Evolutionary conservation across 192 early-diverging fungal genomes (phyloP), one percentile per base, ranked within the genome.

Genomic region (Helicostylum pulchrum): DNA sequence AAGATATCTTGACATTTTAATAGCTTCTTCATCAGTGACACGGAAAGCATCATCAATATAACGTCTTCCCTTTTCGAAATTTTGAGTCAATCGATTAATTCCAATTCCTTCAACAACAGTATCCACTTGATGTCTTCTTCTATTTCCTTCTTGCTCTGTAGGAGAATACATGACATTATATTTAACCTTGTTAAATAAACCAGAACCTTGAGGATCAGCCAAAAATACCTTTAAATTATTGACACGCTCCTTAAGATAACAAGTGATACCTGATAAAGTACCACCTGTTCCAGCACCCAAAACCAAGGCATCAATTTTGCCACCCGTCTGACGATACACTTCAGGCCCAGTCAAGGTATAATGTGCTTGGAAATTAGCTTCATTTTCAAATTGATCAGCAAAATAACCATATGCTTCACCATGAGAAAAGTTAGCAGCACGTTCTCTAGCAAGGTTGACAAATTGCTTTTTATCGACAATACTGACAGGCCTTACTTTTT

Each of bases 21-120:
- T 87, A 0, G 94, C 94, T 53, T 97, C 94, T 42, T 81, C 76
- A 73, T 99, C 97, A 0, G 83, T 85, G 1, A 97, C 97, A 15
- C 85, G 67, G 8, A 90, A 81, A 0, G 95, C 94, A 62, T 92
- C 91, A 46, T 95, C 89, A 31, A 99, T 80, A 46, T 75, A 73
- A 0, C 81, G 80, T 14, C 81, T 70, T 10, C 75, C 80, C n/a
- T 67, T 62, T 57, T 78, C 72, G 76, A 97, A 94, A 67, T 99
- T 99, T 8, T 80, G 74, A 5, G 97, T 99, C 63, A 96, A 61
- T 11, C 97, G 85, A 76, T 97, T 99, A 63, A 97, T 88, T 0
- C 97, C 97, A 7, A 99, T 85, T 5, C 97, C 97, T 77, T 99
- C 97, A 0, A 99, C 93, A 23, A 99, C 83, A 31, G 97, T 90